These are phyloP conservation scores for Aspergillus sp. DNA, from an alignment of 2,329 filamentous ascomycete genomes.

Conservation along the genomic window DNA sequence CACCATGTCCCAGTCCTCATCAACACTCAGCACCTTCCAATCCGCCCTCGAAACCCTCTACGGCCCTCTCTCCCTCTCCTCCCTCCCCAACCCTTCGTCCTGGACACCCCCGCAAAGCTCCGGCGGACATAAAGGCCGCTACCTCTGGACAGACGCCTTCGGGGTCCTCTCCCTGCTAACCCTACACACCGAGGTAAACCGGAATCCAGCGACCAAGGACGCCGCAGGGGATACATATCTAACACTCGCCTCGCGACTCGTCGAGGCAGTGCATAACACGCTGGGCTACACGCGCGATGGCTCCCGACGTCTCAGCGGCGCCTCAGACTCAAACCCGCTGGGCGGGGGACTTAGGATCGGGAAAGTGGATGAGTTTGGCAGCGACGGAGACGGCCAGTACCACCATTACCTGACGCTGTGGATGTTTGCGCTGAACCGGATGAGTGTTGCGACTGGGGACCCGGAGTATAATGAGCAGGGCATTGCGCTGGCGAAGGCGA, in stretches of 20 bases:
- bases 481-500: conserved; percentile 52
- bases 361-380: conserved; percentile 50
- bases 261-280: conserved; percentile 52
- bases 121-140: conserved; percentile 58
- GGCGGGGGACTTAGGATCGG: conserved; percentile 59
- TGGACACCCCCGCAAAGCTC: conserved; percentile 54
- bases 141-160: conserved; percentile 63
- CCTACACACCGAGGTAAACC: conserved; percentile 43
- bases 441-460: conserved; percentile 50
- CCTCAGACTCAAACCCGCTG: conserved; percentile 53
- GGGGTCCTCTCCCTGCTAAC: conserved; percentile 61
- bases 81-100: conserved; percentile 27
- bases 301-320: conserved; percentile 47
- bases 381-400: conserved; percentile 60
- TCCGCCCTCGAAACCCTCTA: conserved; percentile 43
- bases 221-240: conserved; percentile 43
- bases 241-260: conserved; percentile 49
- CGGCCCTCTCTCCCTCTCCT: conserved; percentile 35
- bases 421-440: conserved; percentile 62
- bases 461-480: conserved; percentile 52
- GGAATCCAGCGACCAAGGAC: not conserved
- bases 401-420: conserved; percentile 62
- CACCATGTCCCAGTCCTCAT: not conserved
- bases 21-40: conserved; percentile 26
- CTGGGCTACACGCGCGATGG: conserved; percentile 56